Evolutionary conservation across 371 early-diverging fungal genomes (phyloP), one percentile per base, ranked within the genome.

Genomic region (Cladochytrium tenue): DNA sequence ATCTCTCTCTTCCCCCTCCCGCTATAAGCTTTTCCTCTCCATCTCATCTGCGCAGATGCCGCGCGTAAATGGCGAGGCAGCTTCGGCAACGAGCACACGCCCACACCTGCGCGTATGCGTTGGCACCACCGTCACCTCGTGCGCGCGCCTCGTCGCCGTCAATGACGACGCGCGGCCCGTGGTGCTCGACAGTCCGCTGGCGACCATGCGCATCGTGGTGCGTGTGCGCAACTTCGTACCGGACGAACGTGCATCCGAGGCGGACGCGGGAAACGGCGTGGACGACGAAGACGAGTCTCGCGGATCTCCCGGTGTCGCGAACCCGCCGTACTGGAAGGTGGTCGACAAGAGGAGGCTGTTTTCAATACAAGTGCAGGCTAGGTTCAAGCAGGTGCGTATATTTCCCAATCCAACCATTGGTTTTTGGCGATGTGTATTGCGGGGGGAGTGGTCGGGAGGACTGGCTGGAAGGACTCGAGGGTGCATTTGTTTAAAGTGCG

Each of bases 101-200:
- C 43, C 13, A 20, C 43, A 20, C 20, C 13, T 20, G 43, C 43
- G 43, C 7, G 43, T 43, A 7, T 20, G 7, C 43, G 20, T 43
- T 20, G 43, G 43, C 43, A 43, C 43, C 13, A 43, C 43, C 13
- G 43, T 43, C 43, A 20, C 7, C 43, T 7, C 7, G 13, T 43
- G 43, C 43, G 20, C 43, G 43, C 7, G 7, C 43, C 43, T 20
- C 13, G 20, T 43, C 43, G 43, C 43, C 43, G 43, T 43, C 43
- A 43, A 43, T 20, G 43, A 43, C 43, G 43, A 43, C 43, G 43
- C 43, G 20, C 43, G 43, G 43, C 43, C 43, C 43, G 43, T 43
- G 13, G 7, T 43, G 7, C 7, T 43, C 43, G 43, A 43, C 43
- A 20, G 43, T 20, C 43, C 43, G 43, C 43, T 13, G 13, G 7